Conservation (phyloP, 345 rosid species). For the Toxicodendron radicans region DNA sequence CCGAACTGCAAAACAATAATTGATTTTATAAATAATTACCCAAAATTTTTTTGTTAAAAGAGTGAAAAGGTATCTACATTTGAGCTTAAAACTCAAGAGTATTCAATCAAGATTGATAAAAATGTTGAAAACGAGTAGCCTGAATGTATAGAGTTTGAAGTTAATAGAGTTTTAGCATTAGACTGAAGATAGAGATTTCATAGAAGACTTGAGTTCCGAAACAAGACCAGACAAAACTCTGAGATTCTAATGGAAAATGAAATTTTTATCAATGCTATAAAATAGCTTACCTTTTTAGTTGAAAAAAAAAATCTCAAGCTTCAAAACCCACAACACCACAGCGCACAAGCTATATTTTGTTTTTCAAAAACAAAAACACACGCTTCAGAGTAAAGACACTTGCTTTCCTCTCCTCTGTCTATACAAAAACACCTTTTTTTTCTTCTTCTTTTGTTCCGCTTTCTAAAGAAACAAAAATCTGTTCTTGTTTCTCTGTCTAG, state of each 20-base stretch:
- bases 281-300: conserved; percentile 30
- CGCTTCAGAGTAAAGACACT: background rate
- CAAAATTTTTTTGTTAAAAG: no score
- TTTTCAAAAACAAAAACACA: conserved; percentile 5
- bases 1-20: conserved; percentile 20
- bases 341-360: conserved; percentile 1
- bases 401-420: conserved; percentile 17
- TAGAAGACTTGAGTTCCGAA: conserved; percentile 31
- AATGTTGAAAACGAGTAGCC: conserved; percentile 29
- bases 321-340: background rate
- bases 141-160: conserved; percentile 28
- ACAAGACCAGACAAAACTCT: conserved; percentile 28
- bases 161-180: conserved; percentile 30
- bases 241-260: conserved; percentile 24
- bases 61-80: background rate
- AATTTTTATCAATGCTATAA: conserved; percentile 26
- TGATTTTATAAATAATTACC: conserved; percentile 10
- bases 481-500: conserved; percentile 1
- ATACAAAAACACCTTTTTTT: background rate
- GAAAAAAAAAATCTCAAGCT: conserved; percentile 1
- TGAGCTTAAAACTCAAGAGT: conserved; percentile 25
- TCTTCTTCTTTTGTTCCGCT: background rate
- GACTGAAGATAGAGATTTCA: conserved; percentile 38
- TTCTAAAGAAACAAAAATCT: background rate
- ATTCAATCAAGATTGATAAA: conserved; percentile 28